Evolutionary conservation across 345 rosid species (phyloP), one percentile per base, ranked within the genome.

Genomic region (Orychophragmus violaceus): DNA sequence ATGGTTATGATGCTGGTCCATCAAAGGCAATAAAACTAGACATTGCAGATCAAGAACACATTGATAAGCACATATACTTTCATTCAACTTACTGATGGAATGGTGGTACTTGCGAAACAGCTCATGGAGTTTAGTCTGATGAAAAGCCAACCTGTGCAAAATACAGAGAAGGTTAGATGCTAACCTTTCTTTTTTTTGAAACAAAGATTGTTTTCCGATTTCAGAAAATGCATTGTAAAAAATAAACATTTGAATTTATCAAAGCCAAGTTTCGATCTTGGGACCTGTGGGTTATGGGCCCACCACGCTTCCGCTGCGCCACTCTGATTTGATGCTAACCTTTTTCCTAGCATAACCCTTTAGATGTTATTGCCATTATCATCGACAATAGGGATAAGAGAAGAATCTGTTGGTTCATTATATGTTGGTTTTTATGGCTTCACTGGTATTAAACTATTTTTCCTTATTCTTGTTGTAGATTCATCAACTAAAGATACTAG

Each of bases 261-360:
- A 82, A 78, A 81, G 82, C 82, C 87, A 81, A 82, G 85, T 87
- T 87, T 85, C 88, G 83, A 85, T 87, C 90, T 83, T 81, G 83
- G 83, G 83, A 83, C 84, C 85, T 85, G 83, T 85, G 86, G 87
- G 86, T 82, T 86, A 86, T 83, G 84, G 89, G 87, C 85, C 88
- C 87, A 83, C 84, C 85, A 82, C 84, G 84, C 89, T 82, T 86
- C 86, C 86, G 85, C 90, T 83, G 87, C 88, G 85, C 87, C 87
- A 86, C 89, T 89, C 83, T 86, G 88, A 86, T 88, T 0, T 9
- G 45, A n/a, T n/a, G n/a, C n/a, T n/a, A n/a, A n/a, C n/a, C n/a
- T n/a, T 24, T 24, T 17, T 18, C 27, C 37, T 33, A 21, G 24
- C 48, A 23, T 1, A 61, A 36, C 44, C 51, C 17, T 8, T 6